phyloP scores from a whole-genome alignment of 2,329 filamentous ascomycete species.

The Cladobotryum protrusum region DNA sequence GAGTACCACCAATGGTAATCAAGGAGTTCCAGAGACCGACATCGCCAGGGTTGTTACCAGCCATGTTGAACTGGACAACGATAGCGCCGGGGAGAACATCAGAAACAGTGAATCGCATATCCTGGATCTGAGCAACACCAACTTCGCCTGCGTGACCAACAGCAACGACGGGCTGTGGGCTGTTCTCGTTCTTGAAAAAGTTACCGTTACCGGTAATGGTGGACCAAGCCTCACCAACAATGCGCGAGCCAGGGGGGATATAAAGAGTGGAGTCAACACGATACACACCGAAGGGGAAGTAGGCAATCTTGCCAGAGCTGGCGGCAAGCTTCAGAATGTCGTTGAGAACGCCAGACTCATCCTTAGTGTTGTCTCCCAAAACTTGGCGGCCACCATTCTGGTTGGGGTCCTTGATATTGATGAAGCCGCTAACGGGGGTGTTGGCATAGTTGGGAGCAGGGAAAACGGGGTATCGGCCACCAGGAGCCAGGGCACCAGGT shows the following conservation, averaged over 20 bases:
- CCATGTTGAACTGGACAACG: conserved; percentile 45
- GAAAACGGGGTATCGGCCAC: conserved; percentile 30
- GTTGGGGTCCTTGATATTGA: conserved; percentile 33
- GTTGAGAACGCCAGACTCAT: conserved; percentile 34
- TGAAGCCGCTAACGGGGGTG: conserved; percentile 22
- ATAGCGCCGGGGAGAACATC: conserved; percentile 36
- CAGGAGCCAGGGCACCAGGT: conserved; percentile 30
- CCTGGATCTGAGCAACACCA: conserved; percentile 44
- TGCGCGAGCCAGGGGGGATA: conserved; percentile 35
- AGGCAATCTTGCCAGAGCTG: conserved; percentile 21
- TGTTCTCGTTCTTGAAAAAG: conserved; percentile 36
- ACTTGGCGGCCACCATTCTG: conserved; percentile 25
- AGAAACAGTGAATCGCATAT: conserved; percentile 46
- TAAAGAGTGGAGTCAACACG: conserved; percentile 21
- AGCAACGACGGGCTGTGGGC: conserved; percentile 42
- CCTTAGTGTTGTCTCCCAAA: conserved; percentile 31
- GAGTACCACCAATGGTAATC: conserved; percentile 40
- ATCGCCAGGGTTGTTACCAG: conserved; percentile 37
- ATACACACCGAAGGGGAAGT: conserved; percentile 25
- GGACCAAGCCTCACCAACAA: conserved; percentile 51
- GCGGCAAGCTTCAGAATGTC: conserved; percentile 32
- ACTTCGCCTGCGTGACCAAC: conserved; percentile 46
- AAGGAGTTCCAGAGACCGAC: conserved; percentile 45
- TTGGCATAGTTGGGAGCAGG: conserved; percentile 35
- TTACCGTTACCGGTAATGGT: conserved; percentile 42